Evolutionary conservation across 176 grass and related monocot species (phyloP).

Genomic region (Pharus latifolius): DNA sequence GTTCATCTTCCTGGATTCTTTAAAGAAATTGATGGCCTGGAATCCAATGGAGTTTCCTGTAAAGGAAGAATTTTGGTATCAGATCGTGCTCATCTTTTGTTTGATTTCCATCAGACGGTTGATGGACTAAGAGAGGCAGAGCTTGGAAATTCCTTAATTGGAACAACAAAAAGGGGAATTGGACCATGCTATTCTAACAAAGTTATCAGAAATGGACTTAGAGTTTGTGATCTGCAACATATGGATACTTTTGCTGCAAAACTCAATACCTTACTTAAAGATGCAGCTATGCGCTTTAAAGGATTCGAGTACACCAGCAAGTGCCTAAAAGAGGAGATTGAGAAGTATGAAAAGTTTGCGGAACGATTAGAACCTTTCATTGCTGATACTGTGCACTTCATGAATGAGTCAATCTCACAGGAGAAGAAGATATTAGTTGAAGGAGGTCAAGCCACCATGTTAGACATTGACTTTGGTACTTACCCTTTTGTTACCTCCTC

Average conservation of each 20-base stretch:
- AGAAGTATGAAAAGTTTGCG: slow-evolving; percentile 68
- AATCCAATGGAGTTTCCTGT: slow-evolving; percentile 69
- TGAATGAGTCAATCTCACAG: slow-evolving; percentile 67
- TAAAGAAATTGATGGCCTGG: slow-evolving; percentile 66
- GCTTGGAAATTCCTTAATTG: slow-evolving; percentile 59
- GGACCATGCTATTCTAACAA: slow-evolving; percentile 87
- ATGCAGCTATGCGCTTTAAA: slow-evolving; percentile 53
- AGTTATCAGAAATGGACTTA: slow-evolving; percentile 68
- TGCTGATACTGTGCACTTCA: slow-evolving; percentile 67
- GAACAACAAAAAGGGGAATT: slow-evolving; percentile 86
- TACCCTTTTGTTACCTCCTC: slow-evolving; percentile 95
- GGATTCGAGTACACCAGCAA: slow-evolving; percentile 56
- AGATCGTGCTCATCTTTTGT: slow-evolving; percentile 81
- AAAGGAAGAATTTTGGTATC: slow-evolving; percentile 70
- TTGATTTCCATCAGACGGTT: slow-evolving; percentile 88
- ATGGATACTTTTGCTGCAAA: slow-evolving; percentile 84
- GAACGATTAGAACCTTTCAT: slow-evolving; percentile 66
- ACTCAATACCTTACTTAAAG: slow-evolving; percentile 54
- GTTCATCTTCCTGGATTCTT: slow-evolving; percentile 92
- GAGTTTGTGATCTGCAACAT: slow-evolving; percentile 57
- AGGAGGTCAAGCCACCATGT: slow-evolving; percentile 95
- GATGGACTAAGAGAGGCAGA: slow-evolving; percentile 83
- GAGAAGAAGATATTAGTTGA: slow-evolving; percentile 96
- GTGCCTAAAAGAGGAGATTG: slow-evolving; percentile 64
- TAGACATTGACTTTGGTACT: slow-evolving; percentile 96